These are phyloP conservation scores for Eucalyptus erythrocorys DNA, from an alignment of 345 rosid genomes.

Conservation along the genomic window DNA sequence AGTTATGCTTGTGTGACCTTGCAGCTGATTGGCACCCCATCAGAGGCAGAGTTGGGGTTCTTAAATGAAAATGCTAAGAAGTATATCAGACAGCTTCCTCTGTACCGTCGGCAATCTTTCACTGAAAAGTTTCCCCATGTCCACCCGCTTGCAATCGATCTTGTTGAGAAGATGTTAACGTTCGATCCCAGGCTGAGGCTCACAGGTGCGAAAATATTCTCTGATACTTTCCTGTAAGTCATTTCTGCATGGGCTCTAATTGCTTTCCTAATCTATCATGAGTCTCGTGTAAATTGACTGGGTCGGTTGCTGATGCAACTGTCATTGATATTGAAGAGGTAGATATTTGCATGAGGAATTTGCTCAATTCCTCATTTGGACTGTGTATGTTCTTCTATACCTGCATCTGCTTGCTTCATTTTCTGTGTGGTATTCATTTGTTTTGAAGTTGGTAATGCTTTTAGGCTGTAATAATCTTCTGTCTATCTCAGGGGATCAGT, in stretches of 20 bases:
- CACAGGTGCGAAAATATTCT: conserved; percentile 30
- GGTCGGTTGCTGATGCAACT: background rate
- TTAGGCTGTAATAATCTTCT: background rate
- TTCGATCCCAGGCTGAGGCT: conserved; percentile 81
- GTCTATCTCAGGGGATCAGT: background rate
- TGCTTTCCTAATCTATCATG: background rate
- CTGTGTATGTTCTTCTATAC: background rate
- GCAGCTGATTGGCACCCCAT: conserved; percentile 84
- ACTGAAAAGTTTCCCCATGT: conserved; percentile 60
- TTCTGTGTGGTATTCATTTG: background rate
- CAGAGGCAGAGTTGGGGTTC: conserved; percentile 67
- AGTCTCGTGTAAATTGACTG: background rate
- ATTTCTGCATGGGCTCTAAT: background rate
- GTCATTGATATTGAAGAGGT: background rate
- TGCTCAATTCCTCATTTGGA: background rate
- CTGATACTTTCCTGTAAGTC: background rate
- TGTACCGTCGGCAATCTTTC: conserved; percentile 53
- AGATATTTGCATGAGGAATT: background rate
- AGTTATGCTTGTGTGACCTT: background rate
- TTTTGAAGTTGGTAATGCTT: background rate
- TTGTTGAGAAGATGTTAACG: conserved; percentile 77
- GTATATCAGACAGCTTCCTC: conserved; percentile 55
- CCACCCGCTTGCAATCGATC: conserved; percentile 64
- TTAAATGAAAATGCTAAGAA: conserved; percentile 75
- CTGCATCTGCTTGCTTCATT: background rate